Evolutionary conservation across 441 rosid species (phyloP).

Genomic region (Pelargonium cotyledonis): DNA sequence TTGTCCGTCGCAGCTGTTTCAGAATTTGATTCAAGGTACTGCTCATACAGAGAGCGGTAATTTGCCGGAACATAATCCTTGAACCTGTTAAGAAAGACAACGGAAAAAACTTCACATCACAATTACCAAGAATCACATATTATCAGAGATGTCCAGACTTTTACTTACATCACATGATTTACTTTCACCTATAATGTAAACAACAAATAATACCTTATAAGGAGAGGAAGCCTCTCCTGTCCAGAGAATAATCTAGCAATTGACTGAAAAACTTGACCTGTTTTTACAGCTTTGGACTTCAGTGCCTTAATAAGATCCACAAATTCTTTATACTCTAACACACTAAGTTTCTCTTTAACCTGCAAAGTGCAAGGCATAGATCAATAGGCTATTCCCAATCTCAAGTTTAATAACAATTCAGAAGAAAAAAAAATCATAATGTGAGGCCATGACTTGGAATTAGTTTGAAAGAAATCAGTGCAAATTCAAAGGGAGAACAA

Average conservation of each 20-base stretch:
- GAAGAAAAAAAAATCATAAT: not conserved
- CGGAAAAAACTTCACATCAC: constrained; percentile 11
- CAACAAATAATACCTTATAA: constrained; percentile 42
- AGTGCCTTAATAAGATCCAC: constrained; percentile 78
- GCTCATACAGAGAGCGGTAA: constrained; percentile 59
- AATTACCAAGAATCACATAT: not conserved
- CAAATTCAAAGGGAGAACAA: not conserved
- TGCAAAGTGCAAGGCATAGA: constrained; percentile 35
- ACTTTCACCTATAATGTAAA: not conserved
- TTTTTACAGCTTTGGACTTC: constrained; percentile 67
- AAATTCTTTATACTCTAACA: constrained; percentile 74
- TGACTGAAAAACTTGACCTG: constrained; percentile 51
- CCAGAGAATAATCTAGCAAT: constrained; percentile 64
- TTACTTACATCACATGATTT: not conserved
- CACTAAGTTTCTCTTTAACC: constrained; percentile 74
- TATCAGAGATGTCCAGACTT: constrained; percentile 2
- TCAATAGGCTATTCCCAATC: not conserved
- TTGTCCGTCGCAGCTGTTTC: constrained; percentile 21
- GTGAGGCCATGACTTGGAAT: not conserved
- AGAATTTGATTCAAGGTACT: constrained; percentile 42
- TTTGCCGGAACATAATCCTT: constrained; percentile 72
- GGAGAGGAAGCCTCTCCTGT: constrained; percentile 65
- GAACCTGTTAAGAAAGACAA: constrained; percentile 46
- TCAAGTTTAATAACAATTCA: not conserved
- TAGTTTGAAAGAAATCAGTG: not conserved